Evolutionary conservation across 2,329 filamentous ascomycete species (phyloP).

Genomic region (Exophiala dermatitidis): DNA sequence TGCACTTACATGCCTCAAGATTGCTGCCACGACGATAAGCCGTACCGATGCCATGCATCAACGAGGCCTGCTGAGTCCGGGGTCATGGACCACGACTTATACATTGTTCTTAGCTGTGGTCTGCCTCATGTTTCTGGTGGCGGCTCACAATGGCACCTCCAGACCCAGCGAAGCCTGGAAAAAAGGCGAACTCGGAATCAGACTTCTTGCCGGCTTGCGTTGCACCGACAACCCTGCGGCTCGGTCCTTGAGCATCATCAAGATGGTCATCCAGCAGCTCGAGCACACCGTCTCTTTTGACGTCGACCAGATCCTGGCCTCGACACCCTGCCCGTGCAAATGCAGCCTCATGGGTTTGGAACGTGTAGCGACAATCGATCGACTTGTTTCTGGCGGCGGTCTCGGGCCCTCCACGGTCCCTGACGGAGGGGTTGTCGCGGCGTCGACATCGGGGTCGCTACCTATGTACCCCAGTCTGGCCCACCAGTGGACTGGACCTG

Average conservation of each 20-base stretch:
- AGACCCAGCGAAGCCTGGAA: slow-evolving; percentile 25
- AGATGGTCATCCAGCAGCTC: slow-evolving; percentile 22
- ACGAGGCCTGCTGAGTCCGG: slow-evolving; percentile 11
- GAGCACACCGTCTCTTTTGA: slow-evolving; percentile 25
- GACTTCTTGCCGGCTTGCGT: slow-evolving; percentile 15
- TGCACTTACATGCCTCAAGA: slow-evolving; percentile 23
- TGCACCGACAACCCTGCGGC: slow-evolving; percentile 7
- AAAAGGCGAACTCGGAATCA: slow-evolving; percentile 19
- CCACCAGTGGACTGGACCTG: slow-evolving; percentile 3
- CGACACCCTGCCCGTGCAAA: slow-evolving; percentile 12
- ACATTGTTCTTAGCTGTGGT: slow-evolving; percentile 22
- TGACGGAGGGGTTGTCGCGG: slow-evolving; percentile 3
- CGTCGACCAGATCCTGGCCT: slow-evolving; percentile 20
- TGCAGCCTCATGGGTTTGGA: slow-evolving; percentile 3
- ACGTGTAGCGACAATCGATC: slow-evolving; percentile 4
- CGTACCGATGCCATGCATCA: slow-evolving; percentile 18
- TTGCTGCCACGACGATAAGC: slow-evolving; percentile 19
- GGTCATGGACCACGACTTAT: slow-evolving; percentile 21
- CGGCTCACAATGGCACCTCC: slow-evolving; percentile 22
- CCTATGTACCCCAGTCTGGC: slow-evolving; percentile 8
- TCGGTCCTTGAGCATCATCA: not conserved
- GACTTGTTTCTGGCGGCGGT: slow-evolving; percentile 1
- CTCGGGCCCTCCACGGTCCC: not conserved
- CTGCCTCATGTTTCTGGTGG: slow-evolving; percentile 23
- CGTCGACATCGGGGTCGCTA: slow-evolving; percentile 7